Base-by-base conservation (phyloP, 192 early-diverging fungal species). In the Lobosporangium transversale region DNA sequence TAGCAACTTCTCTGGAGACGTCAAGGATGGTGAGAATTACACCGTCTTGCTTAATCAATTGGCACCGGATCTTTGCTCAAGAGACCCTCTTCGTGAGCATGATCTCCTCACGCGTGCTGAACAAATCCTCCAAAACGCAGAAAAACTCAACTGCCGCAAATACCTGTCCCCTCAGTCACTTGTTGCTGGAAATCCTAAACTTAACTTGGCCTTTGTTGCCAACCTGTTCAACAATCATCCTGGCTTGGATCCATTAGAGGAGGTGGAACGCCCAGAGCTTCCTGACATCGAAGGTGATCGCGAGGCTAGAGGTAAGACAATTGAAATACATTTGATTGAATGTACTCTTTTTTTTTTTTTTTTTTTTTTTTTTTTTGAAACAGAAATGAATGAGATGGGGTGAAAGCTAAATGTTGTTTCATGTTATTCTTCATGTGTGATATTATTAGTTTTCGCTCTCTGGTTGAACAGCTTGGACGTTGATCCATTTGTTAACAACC, bases 171-270 rank as follows among this genome's bases (percentile, higher is more conserved):
- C 97, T 55, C 96, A 95, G 74, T 93, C 97, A 14, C 79, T 99
- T 30, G 93, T 97, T 54, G 93, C 89, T 66, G 97, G 97, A 35
- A 99, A 99, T 85, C 87, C 92, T 24, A 98, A 95, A 84, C 90
- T 99, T 53, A 99, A 99, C 84, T 89, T 99, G 82, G 97, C 97
- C n/a, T 98, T 98, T 80, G 95, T 98, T 48, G 97, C 97, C 35
- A 89, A 97, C 73, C 80, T 99, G 62, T 99, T 99, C 87, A 99
- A 99, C 87, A 97, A 90, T 37, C 91, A 96, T 80, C 97, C 97
- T 53, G 94, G 97, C 56, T 83, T 99, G 32, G 95, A 88, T 60
- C 93, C 94, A 65, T 88, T 99, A 57, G 87, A 89, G 44, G 94
- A 98, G 70, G 89, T 89, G 54, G 97, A 99, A 62, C 90, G 90